Percentiles rank a stretch among this genome's conserved stretches.
Conservation (phyloP, 129 eudicot genomes). For the Lactuca sativa region DNA sequence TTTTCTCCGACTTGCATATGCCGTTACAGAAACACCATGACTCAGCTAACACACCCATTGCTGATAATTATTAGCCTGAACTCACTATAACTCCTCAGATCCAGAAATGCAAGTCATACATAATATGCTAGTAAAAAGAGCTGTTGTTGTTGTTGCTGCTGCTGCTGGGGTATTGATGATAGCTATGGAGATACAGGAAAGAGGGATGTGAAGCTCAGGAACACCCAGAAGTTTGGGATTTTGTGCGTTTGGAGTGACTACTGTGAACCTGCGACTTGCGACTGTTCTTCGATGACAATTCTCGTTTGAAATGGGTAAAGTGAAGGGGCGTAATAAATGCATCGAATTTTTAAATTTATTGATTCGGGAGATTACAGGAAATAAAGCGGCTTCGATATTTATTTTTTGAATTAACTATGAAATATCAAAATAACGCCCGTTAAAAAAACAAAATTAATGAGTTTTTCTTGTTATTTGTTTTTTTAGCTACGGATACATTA, state of each 20-base stretch:
- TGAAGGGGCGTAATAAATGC: conserved; percentile 12
- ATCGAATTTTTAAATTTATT: conserved; percentile 6
- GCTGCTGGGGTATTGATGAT: conserved; percentile 8
- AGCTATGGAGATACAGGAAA: conserved; percentile 9
- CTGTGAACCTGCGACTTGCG: neutral
- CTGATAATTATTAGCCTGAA: neutral
- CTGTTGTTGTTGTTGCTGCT: neutral
- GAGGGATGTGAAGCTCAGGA: conserved; percentile 1
- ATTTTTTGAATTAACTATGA: too few relatives aligned
- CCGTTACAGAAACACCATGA: conserved; percentile 97
- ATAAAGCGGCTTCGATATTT: neutral
- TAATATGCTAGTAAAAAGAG: neutral
- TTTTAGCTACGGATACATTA: too few relatives aligned
- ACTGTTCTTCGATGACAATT: conserved; percentile 20
- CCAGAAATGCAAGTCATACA: conserved; percentile 10
- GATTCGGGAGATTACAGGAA: neutral
- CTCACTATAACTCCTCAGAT: conserved; percentile 28
- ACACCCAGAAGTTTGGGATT: conserved; percentile 3
- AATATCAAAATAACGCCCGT: too few relatives aligned
- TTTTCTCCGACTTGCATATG: conserved; percentile 85
- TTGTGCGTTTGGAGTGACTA: neutral
- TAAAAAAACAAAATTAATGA: too few relatives aligned
- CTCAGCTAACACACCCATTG: conserved; percentile 76
- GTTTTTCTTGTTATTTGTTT: too few relatives aligned
- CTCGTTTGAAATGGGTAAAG: conserved; percentile 4